A percentile compares a stretch with the other conserved stretches of the same genome.
phyloP scores from a whole-genome alignment of 768 basidiomycete species.

The Kockovaella imperatae region DNA sequence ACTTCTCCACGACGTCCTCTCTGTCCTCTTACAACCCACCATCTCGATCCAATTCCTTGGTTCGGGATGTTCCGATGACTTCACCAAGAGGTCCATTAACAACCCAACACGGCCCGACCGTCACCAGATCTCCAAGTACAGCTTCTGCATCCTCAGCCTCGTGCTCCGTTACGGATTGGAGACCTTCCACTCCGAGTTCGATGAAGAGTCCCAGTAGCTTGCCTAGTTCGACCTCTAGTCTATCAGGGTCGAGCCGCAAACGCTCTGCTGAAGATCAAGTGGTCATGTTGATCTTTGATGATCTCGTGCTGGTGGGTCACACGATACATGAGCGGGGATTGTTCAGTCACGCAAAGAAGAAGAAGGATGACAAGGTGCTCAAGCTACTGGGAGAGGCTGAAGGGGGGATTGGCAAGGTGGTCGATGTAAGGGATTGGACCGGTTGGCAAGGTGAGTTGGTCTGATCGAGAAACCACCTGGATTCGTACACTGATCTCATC shows the following conservation, averaged over 20 bases:
- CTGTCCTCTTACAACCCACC: slow-evolving; percentile 1
- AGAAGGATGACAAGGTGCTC: slow-evolving; percentile 8
- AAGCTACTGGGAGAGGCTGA: slow-evolving; percentile 19
- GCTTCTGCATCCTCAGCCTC: slow-evolving; percentile 24
- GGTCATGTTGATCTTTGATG: slow-evolving; percentile 31
- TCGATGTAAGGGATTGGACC: slow-evolving; percentile 29
- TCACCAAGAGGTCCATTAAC: neutral
- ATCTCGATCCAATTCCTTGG: neutral
- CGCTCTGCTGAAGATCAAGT: slow-evolving; percentile 27
- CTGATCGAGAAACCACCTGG: too few relatives aligned
- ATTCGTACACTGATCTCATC: too few relatives aligned
- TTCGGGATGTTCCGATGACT: neutral
- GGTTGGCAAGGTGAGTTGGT: slow-evolving; percentile 19
- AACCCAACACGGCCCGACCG: neutral
- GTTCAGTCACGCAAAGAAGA: slow-evolving; percentile 16
- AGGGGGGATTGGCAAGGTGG: slow-evolving; percentile 29
- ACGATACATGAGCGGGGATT: slow-evolving; percentile 12
- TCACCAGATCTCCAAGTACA: slow-evolving; percentile 4
- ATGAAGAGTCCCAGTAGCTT: neutral
- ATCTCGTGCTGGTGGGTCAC: slow-evolving; percentile 26
- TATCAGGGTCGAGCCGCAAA: slow-evolving; percentile 5
- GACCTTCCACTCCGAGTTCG: slow-evolving; percentile 7
- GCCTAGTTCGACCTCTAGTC: slow-evolving; percentile 1
- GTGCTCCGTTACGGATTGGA: slow-evolving; percentile 7
- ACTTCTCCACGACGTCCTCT: slow-evolving; percentile 10